phyloP scores from a whole-genome alignment of 257 asterid genomes.

The Verbascum thapsus region DNA sequence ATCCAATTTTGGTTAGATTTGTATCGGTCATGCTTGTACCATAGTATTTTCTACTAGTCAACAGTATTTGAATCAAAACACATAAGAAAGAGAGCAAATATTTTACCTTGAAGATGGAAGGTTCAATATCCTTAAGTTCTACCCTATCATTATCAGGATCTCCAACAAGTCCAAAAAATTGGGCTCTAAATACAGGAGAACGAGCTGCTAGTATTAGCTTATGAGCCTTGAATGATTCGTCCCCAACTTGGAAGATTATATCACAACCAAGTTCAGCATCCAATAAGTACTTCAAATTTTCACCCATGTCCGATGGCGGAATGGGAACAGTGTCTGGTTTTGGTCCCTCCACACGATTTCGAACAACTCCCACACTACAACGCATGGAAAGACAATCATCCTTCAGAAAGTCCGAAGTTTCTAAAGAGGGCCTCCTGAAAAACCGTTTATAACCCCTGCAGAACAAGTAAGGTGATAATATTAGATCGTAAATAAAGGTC shows the following conservation, averaged over 20 bases:
- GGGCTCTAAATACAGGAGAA: conserved; percentile 94
- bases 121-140: conserved; percentile 81
- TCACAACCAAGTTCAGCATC: conserved; percentile 76
- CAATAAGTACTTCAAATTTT: conserved; percentile 63
- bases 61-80: conserved; percentile 7
- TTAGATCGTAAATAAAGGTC: background rate
- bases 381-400: conserved; percentile 84
- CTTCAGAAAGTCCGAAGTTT: conserved; percentile 85
- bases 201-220: conserved; percentile 92
- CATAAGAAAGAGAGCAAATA: conserved; percentile 22
- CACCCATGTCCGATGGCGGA: conserved; percentile 89
- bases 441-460: conserved; percentile 94
- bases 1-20: no score
- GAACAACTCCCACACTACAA: conserved; percentile 95
- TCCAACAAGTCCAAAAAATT: conserved; percentile 84
- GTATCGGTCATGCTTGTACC: background rate
- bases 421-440: conserved; percentile 70
- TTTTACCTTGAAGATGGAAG: conserved; percentile 75
- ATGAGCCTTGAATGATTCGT: conserved; percentile 81
- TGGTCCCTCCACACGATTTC: conserved; percentile 88
- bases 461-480: conserved; percentile 32
- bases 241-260: conserved; percentile 72
- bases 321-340: conserved; percentile 52
- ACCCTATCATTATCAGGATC: conserved; percentile 59
- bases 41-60: background rate